Percentiles rank a stretch among this genome's conserved stretches.
Evolutionary conservation across 139 green algal species (phyloP).

Genomic region (Chlorella sp.): DNA sequence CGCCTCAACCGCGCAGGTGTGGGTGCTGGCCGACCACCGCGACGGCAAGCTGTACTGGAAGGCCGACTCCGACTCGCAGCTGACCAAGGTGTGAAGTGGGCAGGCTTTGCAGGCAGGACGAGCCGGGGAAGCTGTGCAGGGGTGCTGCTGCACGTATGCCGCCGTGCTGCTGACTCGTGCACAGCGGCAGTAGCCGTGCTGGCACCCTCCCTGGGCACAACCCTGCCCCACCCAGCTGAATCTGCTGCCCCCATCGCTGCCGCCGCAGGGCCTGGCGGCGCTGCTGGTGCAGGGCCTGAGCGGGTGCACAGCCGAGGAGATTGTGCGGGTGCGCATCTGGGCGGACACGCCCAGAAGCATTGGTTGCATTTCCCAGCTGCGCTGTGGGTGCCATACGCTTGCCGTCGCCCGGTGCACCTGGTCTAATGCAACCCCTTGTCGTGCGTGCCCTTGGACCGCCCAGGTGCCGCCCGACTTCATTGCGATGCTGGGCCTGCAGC

Average conservation of each 20-base stretch:
- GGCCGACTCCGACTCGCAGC: slow-evolving; percentile 96
- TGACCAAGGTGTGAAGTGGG: slow-evolving; percentile 88
- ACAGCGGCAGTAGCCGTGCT: neutral
- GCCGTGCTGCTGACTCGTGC: neutral
- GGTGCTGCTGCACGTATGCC: no score
- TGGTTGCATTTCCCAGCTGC: no score
- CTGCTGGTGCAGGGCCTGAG: slow-evolving; percentile 94
- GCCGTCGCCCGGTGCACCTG: no score
- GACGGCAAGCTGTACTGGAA: slow-evolving; percentile 90
- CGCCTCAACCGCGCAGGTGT: slow-evolving; percentile 83
- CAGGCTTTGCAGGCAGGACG: neutral
- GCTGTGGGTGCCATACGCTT: no score
- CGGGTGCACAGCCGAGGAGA: slow-evolving; percentile 79
- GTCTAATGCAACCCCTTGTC: no score
- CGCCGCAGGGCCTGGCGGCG: slow-evolving; percentile 83
- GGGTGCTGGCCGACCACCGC: slow-evolving; percentile 85
- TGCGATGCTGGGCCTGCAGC: slow-evolving; percentile 90
- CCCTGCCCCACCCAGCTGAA: no score
- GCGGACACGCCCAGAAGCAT: no score
- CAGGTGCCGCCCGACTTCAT: slow-evolving; percentile 84
- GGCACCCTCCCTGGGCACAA: no score
- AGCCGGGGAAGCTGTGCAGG: neutral
- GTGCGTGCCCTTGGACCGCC: no score
- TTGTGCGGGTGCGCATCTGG: slow-evolving; percentile 44
- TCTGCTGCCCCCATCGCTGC: no score